Evolutionary conservation across 768 basidiomycete genomes (phyloP).

Genomic region (Phaffia australis): DNA sequence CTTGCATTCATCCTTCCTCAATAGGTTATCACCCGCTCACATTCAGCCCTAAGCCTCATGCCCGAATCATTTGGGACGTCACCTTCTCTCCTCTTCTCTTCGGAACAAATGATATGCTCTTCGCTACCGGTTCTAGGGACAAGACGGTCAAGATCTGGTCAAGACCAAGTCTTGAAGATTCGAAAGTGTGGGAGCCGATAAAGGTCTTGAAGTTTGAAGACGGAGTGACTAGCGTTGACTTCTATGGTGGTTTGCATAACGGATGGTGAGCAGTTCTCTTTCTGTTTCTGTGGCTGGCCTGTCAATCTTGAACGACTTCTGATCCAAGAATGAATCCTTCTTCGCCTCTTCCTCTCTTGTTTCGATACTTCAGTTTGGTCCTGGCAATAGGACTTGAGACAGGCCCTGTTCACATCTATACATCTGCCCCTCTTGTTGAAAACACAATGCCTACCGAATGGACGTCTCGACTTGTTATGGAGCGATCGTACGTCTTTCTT

Average conservation of each 20-base stretch:
- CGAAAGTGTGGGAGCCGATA: constrained; percentile 47
- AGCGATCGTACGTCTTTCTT: constrained; percentile 4
- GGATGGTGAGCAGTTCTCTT: constrained; percentile 40
- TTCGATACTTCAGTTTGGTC: constrained; percentile 41
- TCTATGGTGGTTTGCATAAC: constrained; percentile 43
- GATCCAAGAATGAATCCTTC: not conserved
- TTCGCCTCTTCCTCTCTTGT: not conserved
- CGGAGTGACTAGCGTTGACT: constrained; percentile 69
- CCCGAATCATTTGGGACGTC: constrained; percentile 91
- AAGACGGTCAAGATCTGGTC: constrained; percentile 89
- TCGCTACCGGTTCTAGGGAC: constrained; percentile 89
- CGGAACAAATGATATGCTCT: constrained; percentile 52
- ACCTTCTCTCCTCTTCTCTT: constrained; percentile 52
- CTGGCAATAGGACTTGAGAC: constrained; percentile 78
- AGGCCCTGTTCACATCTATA: constrained; percentile 60
- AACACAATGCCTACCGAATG: not conserved
- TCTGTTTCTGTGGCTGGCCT: not conserved
- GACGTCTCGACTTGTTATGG: constrained; percentile 3
- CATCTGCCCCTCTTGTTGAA: constrained; percentile 31
- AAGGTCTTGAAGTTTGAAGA: constrained; percentile 60
- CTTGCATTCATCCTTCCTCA: not conserved
- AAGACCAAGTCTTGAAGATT: constrained; percentile 33
- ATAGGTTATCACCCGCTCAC: constrained; percentile 21
- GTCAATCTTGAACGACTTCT: not conserved
- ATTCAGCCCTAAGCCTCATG: constrained; percentile 57